phyloP scores from a whole-genome alignment of 306 rosid species.

The Cucurbita pepo region DNA sequence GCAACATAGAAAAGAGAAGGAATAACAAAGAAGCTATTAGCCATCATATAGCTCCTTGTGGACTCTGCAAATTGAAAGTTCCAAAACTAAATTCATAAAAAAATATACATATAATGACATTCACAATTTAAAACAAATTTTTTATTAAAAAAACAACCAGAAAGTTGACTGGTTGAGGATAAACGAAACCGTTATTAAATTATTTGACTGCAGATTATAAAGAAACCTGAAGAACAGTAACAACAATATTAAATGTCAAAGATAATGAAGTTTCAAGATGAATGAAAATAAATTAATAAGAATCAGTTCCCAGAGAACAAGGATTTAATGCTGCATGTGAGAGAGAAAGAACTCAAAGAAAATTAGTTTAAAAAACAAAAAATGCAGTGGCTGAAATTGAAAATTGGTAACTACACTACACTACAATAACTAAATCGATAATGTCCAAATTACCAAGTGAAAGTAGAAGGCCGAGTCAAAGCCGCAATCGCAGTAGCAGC shows the following conservation, averaged over 20 bases:
- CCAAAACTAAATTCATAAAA: neutral
- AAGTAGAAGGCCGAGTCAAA: constrained; percentile 76
- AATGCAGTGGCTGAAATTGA: neutral
- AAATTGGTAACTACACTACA: neutral
- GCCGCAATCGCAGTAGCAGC: constrained; percentile 84
- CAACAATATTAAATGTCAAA: neutral
- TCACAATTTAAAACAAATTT: neutral
- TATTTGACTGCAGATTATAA: neutral
- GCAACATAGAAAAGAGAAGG: neutral
- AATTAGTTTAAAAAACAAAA: neutral
- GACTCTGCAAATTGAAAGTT: neutral
- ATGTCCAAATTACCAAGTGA: constrained; percentile 48
- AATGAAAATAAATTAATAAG: neutral
- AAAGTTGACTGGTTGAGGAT: neutral
- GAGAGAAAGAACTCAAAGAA: neutral
- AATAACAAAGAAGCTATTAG: neutral
- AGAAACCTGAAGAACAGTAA: too few species aligned
- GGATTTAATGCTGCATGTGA: neutral
- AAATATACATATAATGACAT: neutral
- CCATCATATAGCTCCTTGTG: neutral
- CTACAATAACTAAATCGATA: neutral
- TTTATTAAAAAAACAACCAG: neutral
- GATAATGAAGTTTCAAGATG: neutral
- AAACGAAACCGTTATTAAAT: neutral
- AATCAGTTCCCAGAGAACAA: neutral